These are phyloP conservation scores for Leptosphaerulina australis DNA, from an alignment of 2,329 filamentous ascomycete genomes.

Conservation along the genomic window DNA sequence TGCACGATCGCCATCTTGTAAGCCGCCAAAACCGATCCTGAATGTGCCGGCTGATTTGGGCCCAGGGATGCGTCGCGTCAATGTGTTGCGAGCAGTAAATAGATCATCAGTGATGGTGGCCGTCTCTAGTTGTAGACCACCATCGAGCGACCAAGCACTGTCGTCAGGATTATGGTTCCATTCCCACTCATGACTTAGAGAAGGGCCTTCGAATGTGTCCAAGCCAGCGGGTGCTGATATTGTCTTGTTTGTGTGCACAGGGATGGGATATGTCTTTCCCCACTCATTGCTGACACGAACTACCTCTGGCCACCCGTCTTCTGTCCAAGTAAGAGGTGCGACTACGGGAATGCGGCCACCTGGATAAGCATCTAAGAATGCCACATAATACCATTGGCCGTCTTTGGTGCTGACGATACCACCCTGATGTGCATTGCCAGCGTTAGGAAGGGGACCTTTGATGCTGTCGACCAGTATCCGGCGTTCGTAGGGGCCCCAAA, in stretches of 20 bases:
- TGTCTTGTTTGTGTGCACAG: conserved; percentile 39
- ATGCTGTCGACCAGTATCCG: conserved; percentile 55
- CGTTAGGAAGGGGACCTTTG: conserved; percentile 52
- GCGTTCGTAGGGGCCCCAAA: conserved; percentile 60
- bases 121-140: conserved; percentile 56
- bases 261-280: conserved; percentile 53
- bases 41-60: conserved; percentile 57
- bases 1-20: conserved; percentile 59
- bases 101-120: conserved; percentile 61
- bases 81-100: conserved; percentile 50
- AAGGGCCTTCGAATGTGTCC: conserved; percentile 54
- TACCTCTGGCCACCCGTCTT: conserved; percentile 60
- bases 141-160: conserved; percentile 52
- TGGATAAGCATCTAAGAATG: conserved; percentile 63
- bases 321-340: conserved; percentile 60
- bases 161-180: conserved; percentile 68
- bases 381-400: conserved; percentile 65
- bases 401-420: conserved; percentile 59
- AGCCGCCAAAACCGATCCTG: conserved; percentile 55
- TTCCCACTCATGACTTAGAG: conserved; percentile 59
- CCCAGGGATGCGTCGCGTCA: conserved; percentile 52
- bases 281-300: conserved; percentile 55
- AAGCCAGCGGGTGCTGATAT: conserved; percentile 47
- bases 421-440: conserved; percentile 61
- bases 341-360: conserved; percentile 63